Conservation (phyloP, 495 filamentous ascomycete genomes). For the Letharia columbiana region DNA sequence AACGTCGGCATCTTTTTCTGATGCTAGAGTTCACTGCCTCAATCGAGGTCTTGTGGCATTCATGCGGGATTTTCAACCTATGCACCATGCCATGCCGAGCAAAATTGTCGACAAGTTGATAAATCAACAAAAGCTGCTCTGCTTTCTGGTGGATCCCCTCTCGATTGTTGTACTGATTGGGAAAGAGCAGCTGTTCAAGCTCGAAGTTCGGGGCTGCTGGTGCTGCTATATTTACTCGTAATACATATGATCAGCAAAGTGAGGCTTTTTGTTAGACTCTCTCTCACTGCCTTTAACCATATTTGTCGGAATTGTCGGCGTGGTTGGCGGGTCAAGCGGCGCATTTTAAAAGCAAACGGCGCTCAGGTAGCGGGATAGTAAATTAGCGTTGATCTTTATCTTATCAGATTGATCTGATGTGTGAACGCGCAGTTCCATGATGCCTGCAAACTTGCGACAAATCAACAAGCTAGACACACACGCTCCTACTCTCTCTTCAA, state of each 20-base stretch:
- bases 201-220: no score
- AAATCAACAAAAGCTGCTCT: neutral
- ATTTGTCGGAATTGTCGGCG: no score
- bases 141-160: neutral
- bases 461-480: neutral
- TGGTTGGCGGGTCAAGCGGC: no score
- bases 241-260: neutral
- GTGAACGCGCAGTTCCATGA: slow-evolving; percentile 3
- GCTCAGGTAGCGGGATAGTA: neutral
- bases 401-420: neutral
- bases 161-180: no score
- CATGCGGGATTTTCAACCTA: neutral
- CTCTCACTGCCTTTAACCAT: no score
- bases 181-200: neutral
- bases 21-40: neutral
- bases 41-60: neutral
- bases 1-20: neutral
- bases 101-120: neutral
- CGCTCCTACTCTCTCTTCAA: neutral
- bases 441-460: neutral
- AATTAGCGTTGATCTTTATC: neutral
- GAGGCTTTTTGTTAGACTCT: no score
- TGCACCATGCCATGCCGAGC: neutral
- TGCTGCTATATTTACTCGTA: no score
- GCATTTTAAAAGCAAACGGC: neutral